phyloP scores from a whole-genome alignment of 495 filamentous ascomycete species.

The Lasiosphaeria hispida region DNA sequence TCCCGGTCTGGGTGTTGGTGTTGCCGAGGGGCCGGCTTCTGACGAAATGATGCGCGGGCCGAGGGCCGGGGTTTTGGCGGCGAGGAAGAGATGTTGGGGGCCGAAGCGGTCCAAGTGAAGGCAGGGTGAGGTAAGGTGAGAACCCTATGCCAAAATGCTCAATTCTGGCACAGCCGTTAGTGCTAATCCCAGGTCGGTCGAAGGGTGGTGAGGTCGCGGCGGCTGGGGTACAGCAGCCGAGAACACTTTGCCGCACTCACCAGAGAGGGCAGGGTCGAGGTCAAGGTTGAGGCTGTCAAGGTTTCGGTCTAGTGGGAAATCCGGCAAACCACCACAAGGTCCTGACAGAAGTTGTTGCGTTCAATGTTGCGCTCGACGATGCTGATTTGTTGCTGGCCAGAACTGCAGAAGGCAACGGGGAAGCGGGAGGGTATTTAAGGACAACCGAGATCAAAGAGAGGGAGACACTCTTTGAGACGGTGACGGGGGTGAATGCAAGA shows the following conservation, averaged over 20 bases:
- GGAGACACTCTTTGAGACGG: not conserved
- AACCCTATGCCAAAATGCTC: too few relatives aligned
- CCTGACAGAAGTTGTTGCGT: too few relatives aligned
- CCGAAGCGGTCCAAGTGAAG: too few relatives aligned
- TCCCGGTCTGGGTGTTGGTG: too few relatives aligned
- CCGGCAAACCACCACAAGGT: too few relatives aligned
- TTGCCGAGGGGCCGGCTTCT: not conserved
- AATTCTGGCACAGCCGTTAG: too few relatives aligned
- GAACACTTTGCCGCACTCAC: not conserved
- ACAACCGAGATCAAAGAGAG: not conserved
- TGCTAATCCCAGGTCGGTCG: too few relatives aligned
- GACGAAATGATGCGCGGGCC: slow-evolving; percentile 6
- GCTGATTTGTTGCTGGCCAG: not conserved
- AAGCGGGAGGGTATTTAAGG: not conserved
- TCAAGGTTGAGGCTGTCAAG: not conserved
- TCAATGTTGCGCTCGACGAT: too few relatives aligned
- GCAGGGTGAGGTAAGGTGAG: too few relatives aligned
- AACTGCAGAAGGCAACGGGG: not conserved
- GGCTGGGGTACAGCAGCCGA: slow-evolving; percentile 7
- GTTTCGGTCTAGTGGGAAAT: not conserved
- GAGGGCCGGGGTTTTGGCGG: not conserved
- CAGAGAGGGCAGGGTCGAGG: not conserved
- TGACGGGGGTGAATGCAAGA: not conserved
- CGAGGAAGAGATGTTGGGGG: too few relatives aligned
- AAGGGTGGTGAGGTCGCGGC: too few relatives aligned